Evolutionary conservation across 2,329 filamentous ascomycete species (phyloP), one percentile per base, ranked within the genome.

Genomic region (Fonsecaea multimorphosa): DNA sequence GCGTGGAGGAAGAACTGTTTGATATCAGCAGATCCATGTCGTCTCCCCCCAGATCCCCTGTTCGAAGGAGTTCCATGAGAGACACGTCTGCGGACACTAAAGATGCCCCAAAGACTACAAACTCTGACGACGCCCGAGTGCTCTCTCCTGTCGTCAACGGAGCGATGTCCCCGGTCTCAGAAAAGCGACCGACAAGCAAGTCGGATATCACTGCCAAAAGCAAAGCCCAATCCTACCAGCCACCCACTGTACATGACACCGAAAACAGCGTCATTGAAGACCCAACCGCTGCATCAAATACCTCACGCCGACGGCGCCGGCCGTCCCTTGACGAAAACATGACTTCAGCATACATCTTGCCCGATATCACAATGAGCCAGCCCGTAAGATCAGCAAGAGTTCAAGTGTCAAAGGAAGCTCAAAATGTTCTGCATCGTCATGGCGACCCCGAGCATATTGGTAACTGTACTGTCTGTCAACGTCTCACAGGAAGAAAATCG

Each of bases 271-370:
- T 69, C 16, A 38, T 69, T 16, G 66, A 65, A 38, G 69, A 71
- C 46, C 60, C 67, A 24, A 73, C 72, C 29, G 72, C 85, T 0
- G 77, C 82, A 40, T 73, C 83, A 5, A 82, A 83, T 72, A 81
- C 81, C 54, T 79, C 81, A 34, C 80, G 80, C 59, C 81, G 81
- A 9, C 82, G 84, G 57, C 83, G 82, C 53, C 82, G 80, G 31
- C 81, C 79, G 44, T 77, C 77, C 40, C 77, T 79, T 14, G 71
- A 73, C 40, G 79, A 81, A 29, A 85, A 87, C 64, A 84, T 87
- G 83, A 89, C 86, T 5, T 89, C 86, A 2, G 86, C 85, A 5
- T 88, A 88, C 73, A 88, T 89, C 68, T 76, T 89, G 5, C 86
- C 86, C 11, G 86, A 89, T 70, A 86, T 89, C 70, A 88, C 86